phyloP scores from a whole-genome alignment of 768 basidiomycete genomes.

The Hygrophorus russula region DNA sequence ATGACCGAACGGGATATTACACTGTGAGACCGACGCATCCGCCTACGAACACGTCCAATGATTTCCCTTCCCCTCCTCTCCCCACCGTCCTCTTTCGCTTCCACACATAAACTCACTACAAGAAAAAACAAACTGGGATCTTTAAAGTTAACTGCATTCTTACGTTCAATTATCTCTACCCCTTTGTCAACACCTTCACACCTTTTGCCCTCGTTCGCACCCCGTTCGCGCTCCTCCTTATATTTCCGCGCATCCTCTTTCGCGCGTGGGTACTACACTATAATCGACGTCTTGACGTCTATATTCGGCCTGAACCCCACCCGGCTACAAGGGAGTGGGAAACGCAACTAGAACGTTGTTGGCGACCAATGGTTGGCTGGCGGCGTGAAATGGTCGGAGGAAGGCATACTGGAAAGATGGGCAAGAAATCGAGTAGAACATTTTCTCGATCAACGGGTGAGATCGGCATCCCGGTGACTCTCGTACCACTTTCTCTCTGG shows the following conservation, averaged over 20 bases:
- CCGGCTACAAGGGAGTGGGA: slow-evolving; percentile 18
- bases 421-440: slow-evolving; percentile 19
- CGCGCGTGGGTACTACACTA: slow-evolving; percentile 56
- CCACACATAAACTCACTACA: slow-evolving; percentile 13
- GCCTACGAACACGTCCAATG: slow-evolving; percentile 13
- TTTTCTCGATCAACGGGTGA: slow-evolving; percentile 26
- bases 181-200: slow-evolving; percentile 30
- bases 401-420: slow-evolving; percentile 21
- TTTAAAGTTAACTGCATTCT: slow-evolving; percentile 43
- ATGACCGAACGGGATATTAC: slow-evolving; percentile 59
- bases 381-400: slow-evolving; percentile 24
- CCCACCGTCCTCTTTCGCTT: slow-evolving; percentile 33
- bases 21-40: slow-evolving; percentile 36
- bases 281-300: slow-evolving; percentile 42
- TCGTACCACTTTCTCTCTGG: slow-evolving; percentile 17
- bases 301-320: slow-evolving; percentile 45
- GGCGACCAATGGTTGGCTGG: slow-evolving; percentile 11
- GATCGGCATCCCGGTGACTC: slow-evolving; percentile 21
- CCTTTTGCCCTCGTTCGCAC: slow-evolving; percentile 26
- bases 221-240: slow-evolving; percentile 44
- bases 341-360: slow-evolving; percentile 14
- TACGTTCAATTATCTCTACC: slow-evolving; percentile 22
- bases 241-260: slow-evolving; percentile 49
- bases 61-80: slow-evolving; percentile 9
- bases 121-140: slow-evolving; percentile 10